Conservation (phyloP, 2,329 filamentous ascomycete species). For the Pleurostoma richardsiae region DNA sequence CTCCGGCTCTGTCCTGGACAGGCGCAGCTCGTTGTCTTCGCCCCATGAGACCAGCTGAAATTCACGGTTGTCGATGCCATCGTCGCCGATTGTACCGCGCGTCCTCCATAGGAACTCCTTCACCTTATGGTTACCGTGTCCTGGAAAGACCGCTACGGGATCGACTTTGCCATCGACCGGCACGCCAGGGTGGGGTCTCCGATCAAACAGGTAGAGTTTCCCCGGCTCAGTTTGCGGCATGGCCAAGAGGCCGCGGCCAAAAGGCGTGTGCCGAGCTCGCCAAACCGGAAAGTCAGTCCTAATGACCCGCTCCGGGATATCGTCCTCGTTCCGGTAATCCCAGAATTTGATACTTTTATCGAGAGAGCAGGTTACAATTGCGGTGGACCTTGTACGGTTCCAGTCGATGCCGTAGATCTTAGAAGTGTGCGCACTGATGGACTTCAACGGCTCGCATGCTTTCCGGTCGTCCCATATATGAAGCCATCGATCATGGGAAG, state of each 20-base stretch:
- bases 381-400: slow-evolving; percentile 71
- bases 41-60: slow-evolving; percentile 95
- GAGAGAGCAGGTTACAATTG: slow-evolving; percentile 80
- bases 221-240: slow-evolving; percentile 91
- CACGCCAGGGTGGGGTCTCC: slow-evolving; percentile 41
- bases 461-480: slow-evolving; percentile 88
- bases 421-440: slow-evolving; percentile 81
- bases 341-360: slow-evolving; percentile 93
- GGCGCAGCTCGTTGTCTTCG: slow-evolving; percentile 73
- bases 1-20: slow-evolving; percentile 67
- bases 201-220: slow-evolving; percentile 79
- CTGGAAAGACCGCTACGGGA: slow-evolving; percentile 54
- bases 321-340: slow-evolving; percentile 63
- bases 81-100: slow-evolving; percentile 61
- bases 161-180: slow-evolving; percentile 37
- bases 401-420: slow-evolving; percentile 96
- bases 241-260: slow-evolving; percentile 77
- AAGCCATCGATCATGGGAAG: slow-evolving; percentile 81
- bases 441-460: slow-evolving; percentile 71
- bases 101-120: slow-evolving; percentile 91
- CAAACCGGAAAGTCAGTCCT: slow-evolving; percentile 82
- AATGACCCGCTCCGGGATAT: slow-evolving; percentile 71
- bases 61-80: slow-evolving; percentile 75
- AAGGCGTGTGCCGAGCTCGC: slow-evolving; percentile 87
- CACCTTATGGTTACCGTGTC: slow-evolving; percentile 63